Base-by-base conservation (phyloP, 2,329 filamentous ascomycete species). In the Cladosporium oxysporum region DNA sequence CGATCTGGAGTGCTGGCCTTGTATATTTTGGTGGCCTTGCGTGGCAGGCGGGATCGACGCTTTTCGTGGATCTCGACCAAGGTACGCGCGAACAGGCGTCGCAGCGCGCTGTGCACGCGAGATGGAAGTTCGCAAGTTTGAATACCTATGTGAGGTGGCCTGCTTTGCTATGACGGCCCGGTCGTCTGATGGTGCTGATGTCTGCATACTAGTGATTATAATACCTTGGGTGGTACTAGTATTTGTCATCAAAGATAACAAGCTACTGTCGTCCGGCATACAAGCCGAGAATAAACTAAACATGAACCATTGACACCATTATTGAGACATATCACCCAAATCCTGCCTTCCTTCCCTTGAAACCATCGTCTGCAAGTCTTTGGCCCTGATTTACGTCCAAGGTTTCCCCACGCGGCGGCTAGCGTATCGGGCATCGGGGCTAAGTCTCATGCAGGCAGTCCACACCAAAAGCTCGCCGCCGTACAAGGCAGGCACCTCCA, bases 311-410 rank as follows among this genome's bases (percentile, higher is more conserved):
- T 10, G 41, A 44, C 7, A 44, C 18, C n/a, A 3, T 7, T 18
- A 5, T 44, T 10, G 41, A 44, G 41, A 44, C 18, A 44, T 21
- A 14, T 6, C 6, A 44, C 16, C 10, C 14, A n/a, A n/a, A 44
- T 10, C 2, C 14, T 18, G 5, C 37, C 18, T 16, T 14, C 37
- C 6, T 16, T 29, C 29, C 41, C 41, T n/a, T 44, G 41, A 44
- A 21, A 44, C 41, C 41, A 60, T 60, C 33, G 18, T 55, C 28
- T 57, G 52, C 52, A 57, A 31, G 41, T 47, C 33, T 47, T 47
- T 47, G 41, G 41, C 41, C 41, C 41, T 50, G 41, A 44, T 52
- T 41, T 21, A 12, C 41, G 41, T 21, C 8, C n/a, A 44, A 44
- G 37, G 37, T 44, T 44, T 44, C 37, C 37, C 37, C 37, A 44